These are phyloP conservation scores for Acanthamoeba polyphaga DNA, from an alignment of 208 protist species.

Conservation along the genomic window DNA sequence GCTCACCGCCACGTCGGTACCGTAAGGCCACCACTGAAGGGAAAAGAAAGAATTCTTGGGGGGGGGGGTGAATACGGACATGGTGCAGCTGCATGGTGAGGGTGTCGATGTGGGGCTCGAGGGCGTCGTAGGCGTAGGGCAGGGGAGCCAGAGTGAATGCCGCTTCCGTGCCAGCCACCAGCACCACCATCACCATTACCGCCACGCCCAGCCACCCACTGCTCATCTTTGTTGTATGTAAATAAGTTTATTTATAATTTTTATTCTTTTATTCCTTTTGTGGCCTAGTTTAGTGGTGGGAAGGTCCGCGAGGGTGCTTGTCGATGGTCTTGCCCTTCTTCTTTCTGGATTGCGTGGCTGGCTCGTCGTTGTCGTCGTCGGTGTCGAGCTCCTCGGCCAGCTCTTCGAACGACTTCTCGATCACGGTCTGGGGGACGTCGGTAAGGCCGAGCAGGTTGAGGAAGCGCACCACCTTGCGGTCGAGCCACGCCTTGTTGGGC, in stretches of 20 bases:
- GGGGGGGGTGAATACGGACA: not conserved
- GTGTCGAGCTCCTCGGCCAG: not conserved
- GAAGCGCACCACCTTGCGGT: slow-evolving; percentile 70
- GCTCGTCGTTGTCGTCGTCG: not conserved
- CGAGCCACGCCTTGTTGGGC: slow-evolving; percentile 83
- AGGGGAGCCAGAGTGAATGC: slow-evolving; percentile 50
- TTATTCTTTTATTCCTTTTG: no score
- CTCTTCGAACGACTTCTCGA: not conserved
- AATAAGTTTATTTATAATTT: no score
- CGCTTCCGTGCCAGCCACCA: not conserved
- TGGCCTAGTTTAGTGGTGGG: no score
- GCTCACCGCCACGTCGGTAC: not conserved
- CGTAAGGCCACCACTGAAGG: not conserved
- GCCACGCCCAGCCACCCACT: no score
- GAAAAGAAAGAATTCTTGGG: not conserved
- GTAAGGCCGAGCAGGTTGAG: slow-evolving; percentile 68
- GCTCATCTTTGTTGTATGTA: no score
- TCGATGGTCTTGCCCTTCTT: not conserved
- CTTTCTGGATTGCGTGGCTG: no score
- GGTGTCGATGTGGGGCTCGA: slow-evolving; percentile 72
- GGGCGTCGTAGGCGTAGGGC: slow-evolving; percentile 73
- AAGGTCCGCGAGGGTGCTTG: no score
- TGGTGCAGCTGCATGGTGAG: slow-evolving; percentile 80
- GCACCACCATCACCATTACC: not conserved
- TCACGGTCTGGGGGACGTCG: not conserved